Conservation (phyloP, 2,329 filamentous ascomycete genomes). For the Fonsecaea pugnacius region DNA sequence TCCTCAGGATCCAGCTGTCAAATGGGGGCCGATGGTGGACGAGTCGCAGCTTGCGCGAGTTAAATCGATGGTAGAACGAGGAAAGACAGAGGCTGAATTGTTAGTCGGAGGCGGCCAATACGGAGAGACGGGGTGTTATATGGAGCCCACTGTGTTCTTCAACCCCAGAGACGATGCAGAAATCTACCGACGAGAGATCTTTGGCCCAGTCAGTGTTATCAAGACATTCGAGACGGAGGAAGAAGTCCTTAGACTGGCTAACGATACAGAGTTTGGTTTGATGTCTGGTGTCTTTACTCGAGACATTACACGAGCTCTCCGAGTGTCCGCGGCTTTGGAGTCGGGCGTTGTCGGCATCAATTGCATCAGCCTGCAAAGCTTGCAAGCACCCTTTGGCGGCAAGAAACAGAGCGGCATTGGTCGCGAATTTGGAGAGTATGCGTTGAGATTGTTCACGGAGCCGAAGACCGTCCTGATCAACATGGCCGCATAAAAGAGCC, state of each 20-base stretch:
- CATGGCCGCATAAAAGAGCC: not conserved
- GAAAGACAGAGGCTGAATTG: constrained; percentile 46
- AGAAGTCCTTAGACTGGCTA: constrained; percentile 44
- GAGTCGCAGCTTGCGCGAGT: constrained; percentile 50
- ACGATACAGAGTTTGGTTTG: constrained; percentile 47
- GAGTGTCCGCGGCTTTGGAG: constrained; percentile 47
- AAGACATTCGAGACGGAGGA: constrained; percentile 44
- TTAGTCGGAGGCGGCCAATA: constrained; percentile 42
- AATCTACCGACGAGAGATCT: constrained; percentile 54
- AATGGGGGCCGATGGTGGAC: constrained; percentile 51
- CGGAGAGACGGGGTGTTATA: constrained; percentile 39
- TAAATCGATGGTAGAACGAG: constrained; percentile 47
- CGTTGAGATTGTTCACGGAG: constrained; percentile 45
- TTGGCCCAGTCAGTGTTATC: constrained; percentile 48
- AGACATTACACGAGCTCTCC: constrained; percentile 47
- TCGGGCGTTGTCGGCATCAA: constrained; percentile 53
- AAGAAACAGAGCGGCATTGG: constrained; percentile 57
- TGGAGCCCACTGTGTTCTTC: constrained; percentile 9
- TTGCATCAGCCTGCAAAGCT: constrained; percentile 47
- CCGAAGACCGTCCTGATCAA: constrained; percentile 39
- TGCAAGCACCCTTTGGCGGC: constrained; percentile 48
- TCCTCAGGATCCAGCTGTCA: constrained; percentile 65
- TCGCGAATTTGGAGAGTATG: constrained; percentile 49
- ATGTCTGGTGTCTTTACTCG: constrained; percentile 48
- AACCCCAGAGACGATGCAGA: not conserved